Evolutionary conservation across 495 filamentous ascomycete species (phyloP).

Genomic region (Xylaria acuta): DNA sequence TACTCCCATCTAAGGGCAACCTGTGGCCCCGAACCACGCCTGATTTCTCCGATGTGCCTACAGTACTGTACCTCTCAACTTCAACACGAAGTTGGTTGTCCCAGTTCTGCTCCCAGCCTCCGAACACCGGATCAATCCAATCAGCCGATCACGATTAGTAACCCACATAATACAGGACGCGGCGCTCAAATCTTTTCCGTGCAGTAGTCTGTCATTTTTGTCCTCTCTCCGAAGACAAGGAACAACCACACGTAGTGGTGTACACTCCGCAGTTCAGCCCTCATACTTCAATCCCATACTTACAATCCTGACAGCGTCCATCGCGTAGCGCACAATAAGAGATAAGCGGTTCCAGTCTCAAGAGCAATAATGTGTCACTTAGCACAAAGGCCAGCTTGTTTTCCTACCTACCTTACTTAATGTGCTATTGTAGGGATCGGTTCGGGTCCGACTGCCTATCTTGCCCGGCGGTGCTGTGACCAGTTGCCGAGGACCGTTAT

Average conservation of each 20-base stretch:
- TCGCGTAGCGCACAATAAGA: not conserved
- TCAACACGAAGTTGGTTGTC: too few relatives aligned
- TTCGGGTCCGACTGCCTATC: slow-evolving; percentile 7
- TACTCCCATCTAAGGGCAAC: too few relatives aligned
- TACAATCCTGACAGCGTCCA: not conserved
- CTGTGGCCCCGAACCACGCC: not conserved
- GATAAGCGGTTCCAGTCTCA: not conserved
- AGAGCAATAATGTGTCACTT: not conserved
- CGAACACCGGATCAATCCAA: not conserved
- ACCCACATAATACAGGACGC: not conserved
- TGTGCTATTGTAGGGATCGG: not conserved
- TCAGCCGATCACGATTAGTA: not conserved
- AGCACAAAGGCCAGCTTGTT: not conserved
- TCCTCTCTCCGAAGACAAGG: not conserved
- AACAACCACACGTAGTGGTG: not conserved
- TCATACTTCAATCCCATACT: not conserved
- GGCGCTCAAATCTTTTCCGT: too few relatives aligned
- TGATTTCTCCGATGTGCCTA: not conserved
- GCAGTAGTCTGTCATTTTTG: not conserved
- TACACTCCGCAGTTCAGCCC: not conserved
- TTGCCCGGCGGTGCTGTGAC: not conserved
- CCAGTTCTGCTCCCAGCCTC: not conserved
- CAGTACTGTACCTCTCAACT: not conserved
- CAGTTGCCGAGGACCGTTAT: not conserved
- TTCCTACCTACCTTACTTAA: not conserved